Evolutionary conservation across 805 yeast genomes (phyloP).

Genomic region (Zygosaccharomyces lentus): DNA sequence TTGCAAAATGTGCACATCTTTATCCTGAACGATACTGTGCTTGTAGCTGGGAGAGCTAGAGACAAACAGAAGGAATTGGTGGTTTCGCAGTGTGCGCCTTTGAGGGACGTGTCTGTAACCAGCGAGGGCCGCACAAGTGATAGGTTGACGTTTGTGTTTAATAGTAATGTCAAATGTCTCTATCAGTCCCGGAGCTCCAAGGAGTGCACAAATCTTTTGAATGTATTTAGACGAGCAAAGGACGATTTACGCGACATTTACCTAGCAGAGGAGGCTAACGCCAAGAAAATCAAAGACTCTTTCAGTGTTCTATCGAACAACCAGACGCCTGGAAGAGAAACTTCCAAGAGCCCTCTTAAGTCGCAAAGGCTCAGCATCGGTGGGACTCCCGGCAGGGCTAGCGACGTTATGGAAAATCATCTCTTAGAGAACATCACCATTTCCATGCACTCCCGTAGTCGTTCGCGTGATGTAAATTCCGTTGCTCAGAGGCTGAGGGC

Average conservation of each 20-base stretch:
- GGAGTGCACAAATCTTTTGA: constrained; percentile 41
- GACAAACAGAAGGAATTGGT: constrained; percentile 43
- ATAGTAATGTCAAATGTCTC: constrained; percentile 16
- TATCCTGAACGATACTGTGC: constrained; percentile 67
- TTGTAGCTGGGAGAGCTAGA: constrained; percentile 60
- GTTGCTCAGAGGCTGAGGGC: constrained; percentile 45
- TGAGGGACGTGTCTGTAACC: constrained; percentile 51
- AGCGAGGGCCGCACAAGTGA: constrained; percentile 26
- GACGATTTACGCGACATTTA: constrained; percentile 55
- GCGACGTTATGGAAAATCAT: constrained; percentile 27
- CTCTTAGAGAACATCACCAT: constrained; percentile 56
- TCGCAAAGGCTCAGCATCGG: constrained; percentile 33
- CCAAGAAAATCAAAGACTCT: constrained; percentile 43
- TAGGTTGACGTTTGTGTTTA: constrained; percentile 20
- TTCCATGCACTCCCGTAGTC: constrained; percentile 55
- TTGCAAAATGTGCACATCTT: constrained; percentile 71
- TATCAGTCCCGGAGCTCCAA: constrained; percentile 25
- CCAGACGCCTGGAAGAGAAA: constrained; percentile 31
- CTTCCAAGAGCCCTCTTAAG: constrained; percentile 34
- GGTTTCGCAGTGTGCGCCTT: constrained; percentile 77
- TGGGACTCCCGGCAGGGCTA: constrained; percentile 19
- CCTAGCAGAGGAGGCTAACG: constrained; percentile 45
- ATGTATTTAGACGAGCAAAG: constrained; percentile 56
- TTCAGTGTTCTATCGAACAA: constrained; percentile 39
- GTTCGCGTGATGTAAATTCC: constrained; percentile 45